phyloP scores from a whole-genome alignment of 2,329 filamentous ascomycete species.

The Cytospora chrysosperma region DNA sequence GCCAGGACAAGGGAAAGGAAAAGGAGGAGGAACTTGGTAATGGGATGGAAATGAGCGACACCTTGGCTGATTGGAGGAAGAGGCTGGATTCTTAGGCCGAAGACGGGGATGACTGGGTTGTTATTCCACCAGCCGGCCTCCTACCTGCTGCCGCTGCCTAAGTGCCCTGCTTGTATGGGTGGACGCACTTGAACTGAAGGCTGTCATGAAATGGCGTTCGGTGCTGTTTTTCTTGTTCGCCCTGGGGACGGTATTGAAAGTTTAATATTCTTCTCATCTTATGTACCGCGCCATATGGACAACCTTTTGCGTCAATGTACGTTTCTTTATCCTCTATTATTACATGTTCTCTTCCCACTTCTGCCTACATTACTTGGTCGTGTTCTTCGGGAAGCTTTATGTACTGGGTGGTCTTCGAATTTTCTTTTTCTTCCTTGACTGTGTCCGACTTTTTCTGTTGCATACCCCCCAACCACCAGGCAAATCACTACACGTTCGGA shows the following conservation, averaged over 20 bases:
- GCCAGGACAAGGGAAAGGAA: conserved; percentile 39
- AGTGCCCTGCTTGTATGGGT: neutral
- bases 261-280: conserved; percentile 17
- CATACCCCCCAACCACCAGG: conserved; percentile 15
- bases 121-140: neutral
- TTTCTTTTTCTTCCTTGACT: neutral
- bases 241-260: conserved; percentile 10
- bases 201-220: conserved; percentile 22
- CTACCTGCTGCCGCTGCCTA: neutral
- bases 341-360: neutral
- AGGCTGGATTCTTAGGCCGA: conserved; percentile 59
- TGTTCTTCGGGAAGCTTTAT: neutral
- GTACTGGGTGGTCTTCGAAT: neutral
- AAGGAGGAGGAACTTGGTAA: conserved; percentile 24
- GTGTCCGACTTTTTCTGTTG: conserved; percentile 1
- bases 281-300: conserved; percentile 2
- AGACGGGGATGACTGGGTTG: conserved; percentile 29
- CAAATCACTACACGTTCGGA: conserved; percentile 1
- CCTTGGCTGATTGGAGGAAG: conserved; percentile 77
- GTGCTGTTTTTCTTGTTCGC: conserved; percentile 5
- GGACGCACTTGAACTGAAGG: conserved; percentile 5
- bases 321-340: neutral
- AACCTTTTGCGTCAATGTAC: neutral
- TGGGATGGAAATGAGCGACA: conserved; percentile 62
- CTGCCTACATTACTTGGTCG: conserved; percentile 2